Base-by-base conservation (phyloP, 495 filamentous ascomycete genomes). In the Aspergillus nanangensis region DNA sequence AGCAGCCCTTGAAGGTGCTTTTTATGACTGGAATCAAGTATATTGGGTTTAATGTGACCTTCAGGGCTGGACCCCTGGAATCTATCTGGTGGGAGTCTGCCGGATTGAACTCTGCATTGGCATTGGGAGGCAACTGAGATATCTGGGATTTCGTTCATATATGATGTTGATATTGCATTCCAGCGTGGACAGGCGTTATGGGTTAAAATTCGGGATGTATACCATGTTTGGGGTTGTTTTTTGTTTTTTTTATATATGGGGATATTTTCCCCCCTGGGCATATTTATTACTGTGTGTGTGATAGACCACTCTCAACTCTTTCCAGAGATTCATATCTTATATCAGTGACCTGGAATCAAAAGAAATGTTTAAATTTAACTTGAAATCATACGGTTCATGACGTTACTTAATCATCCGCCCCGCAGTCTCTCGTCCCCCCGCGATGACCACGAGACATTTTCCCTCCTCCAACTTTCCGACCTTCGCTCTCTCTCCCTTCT, bases 21-120 rank as follows among this genome's bases (percentile, higher is more conserved):
- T 31, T 49, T 53, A n/a, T 41, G 38, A 55, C 54, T 55, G 58
- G 58, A 36, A 45, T 17, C 56, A 40, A 49, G 49, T 57, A 42
- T 50, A 44, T 47, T 36, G 42, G 62, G 52, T 56, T 47, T 42
- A 48, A 62, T 54, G 47, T 47, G 52, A 52, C 56, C 56, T 49
- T 50, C 51, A 63, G 66, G 66, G 67, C 65, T 70, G 66, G 66
- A 67, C 62, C 64, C 62, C 56, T 61, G 52, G 57, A 48, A 61
- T 51, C 44, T 51, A 49, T 51, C 55, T 47, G 43, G 48, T 55
- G 58, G 53, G 52, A 53, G 52, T 55, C 62, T 43, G 55, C 47
- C 11, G 14, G 20, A 14, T 25, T 48, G 41, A 27, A 50, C 34
- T 47, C 43, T 52, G 46, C 45, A 50, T 47, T 59, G 55, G 58